A percentile compares a stretch with the other conserved stretches of the same genome.
These are phyloP conservation scores for Talaromyces pinophilus DNA, from an alignment of 2,329 filamentous ascomycete species.

Conservation along the genomic window DNA sequence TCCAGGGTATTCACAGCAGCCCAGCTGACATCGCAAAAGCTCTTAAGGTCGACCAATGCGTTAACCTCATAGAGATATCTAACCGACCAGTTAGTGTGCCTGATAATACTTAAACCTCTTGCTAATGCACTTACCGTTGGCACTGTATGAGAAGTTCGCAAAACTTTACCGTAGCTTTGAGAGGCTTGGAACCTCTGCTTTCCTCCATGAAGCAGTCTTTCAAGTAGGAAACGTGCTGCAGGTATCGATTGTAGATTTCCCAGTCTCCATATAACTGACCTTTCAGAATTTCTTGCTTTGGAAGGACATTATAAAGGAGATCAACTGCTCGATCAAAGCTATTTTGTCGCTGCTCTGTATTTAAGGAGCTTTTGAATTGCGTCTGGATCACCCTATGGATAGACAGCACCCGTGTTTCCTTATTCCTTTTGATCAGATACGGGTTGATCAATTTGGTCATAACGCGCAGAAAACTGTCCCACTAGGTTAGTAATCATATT, in stretches of 20 bases:
- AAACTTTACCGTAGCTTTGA: not conserved
- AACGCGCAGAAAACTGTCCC: not conserved
- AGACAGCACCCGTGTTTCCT: not conserved
- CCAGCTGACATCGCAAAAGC: not conserved
- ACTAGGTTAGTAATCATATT: not conserved
- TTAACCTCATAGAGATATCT: not conserved
- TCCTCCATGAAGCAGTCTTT: not conserved
- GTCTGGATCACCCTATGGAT: conserved; percentile 10
- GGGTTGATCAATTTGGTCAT: not conserved
- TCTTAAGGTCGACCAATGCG: not conserved
- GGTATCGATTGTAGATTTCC: not conserved
- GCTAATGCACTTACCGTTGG: not conserved
- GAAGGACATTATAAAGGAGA: not conserved
- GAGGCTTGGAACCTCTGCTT: not conserved
- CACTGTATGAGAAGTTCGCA: not conserved
- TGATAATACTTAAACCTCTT: not conserved
- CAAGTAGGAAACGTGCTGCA: not conserved
- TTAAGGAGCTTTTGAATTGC: conserved; percentile 4
- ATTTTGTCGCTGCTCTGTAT: not conserved
- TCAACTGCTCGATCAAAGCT: not conserved
- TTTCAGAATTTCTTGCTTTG: not conserved
- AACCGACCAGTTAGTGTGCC: not conserved
- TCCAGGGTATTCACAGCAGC: not conserved
- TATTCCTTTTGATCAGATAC: not conserved
- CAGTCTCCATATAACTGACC: not conserved